Base-by-base conservation (phyloP, 495 filamentous ascomycete species). In the Neurospora pannonica region DNA sequence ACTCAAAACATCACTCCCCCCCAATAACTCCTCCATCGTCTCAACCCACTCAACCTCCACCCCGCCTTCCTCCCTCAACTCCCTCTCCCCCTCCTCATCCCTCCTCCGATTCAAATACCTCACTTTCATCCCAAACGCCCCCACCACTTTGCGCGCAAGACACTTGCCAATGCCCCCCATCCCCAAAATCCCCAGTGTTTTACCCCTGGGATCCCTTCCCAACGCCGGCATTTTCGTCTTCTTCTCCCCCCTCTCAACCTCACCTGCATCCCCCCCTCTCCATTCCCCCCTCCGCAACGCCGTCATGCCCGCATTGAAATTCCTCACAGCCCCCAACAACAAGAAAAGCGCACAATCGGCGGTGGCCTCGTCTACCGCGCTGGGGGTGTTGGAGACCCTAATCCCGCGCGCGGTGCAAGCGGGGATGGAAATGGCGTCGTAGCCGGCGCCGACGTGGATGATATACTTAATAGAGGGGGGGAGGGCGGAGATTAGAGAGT, bases 391-490 rank as follows among this genome's bases (percentile, higher is more conserved):
- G 70, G 91, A 93, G 42, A 97, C 91, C 24, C 83, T 86, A 73
- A 97, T 88, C 38, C 80, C 83, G 72, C 87, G 87, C 2, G 85
- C 85, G 19, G 87, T 91, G 85, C 92, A 95, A 40, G 90, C 90
- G 72, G 88, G 82, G 38, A 94, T 86, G 79, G 91, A 88, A 72
- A 96, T 84, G 82, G 93, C 90, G 81, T 96, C 94, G 82, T 95
- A 96, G 28, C 94, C 94, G 43, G 93, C 92, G 40, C 94, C 94
- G 78, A 94, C 95, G 80, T 97, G 94, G 79, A 89, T 92, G 75
- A 97, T 87, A 81, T 92, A 97, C 75, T 88, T 90, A 46, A 97
- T 79, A 4, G 88, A 90, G 38, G 81, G 77, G 1, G 94, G 94
- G 3, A 95, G 81, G 13, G 82, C 85, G 17, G 83, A 81, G n/a